Conservation (phyloP, 2,329 filamentous ascomycete species). For the Aquanectria penicillioides region DNA sequence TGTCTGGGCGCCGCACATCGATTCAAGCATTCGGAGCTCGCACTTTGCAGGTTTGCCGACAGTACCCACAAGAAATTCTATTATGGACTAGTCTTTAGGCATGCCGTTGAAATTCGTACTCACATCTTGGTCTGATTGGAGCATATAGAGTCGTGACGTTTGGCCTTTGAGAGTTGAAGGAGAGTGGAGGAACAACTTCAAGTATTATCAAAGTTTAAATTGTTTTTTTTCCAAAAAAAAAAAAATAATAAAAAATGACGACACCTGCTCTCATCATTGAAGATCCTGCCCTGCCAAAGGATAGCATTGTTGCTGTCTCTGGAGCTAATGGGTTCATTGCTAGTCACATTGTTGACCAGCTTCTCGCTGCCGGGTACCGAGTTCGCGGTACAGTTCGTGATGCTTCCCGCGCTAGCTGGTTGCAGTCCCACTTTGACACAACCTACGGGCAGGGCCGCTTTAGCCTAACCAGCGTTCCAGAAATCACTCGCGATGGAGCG, state of each 20-base stretch:
- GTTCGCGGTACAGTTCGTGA: constrained; percentile 48
- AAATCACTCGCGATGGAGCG: constrained; percentile 41
- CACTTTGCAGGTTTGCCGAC: background rate
- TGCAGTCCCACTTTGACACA: constrained; percentile 40
- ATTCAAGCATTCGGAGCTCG: background rate
- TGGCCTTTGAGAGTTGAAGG: background rate
- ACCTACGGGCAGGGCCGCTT: constrained; percentile 45
- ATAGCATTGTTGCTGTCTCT: constrained; percentile 37
- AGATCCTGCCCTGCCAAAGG: background rate
- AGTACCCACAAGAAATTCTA: background rate
- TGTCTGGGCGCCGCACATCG: background rate
- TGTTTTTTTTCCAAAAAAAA: background rate
- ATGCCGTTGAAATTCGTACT: background rate
- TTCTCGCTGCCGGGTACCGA: constrained; percentile 44
- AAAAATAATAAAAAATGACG: background rate
- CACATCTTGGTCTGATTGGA: background rate
- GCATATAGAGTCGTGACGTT: background rate
- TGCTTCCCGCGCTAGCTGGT: constrained; percentile 35
- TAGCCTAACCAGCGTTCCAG: constrained; percentile 44
- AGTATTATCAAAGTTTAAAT: too few species aligned
- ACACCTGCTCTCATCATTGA: background rate
- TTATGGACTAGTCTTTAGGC: background rate
- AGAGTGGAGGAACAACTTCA: too few species aligned
- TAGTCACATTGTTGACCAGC: constrained; percentile 44
- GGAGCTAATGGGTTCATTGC: constrained; percentile 49